Evolutionary conservation across 768 basidiomycete genomes (phyloP), one percentile per base, ranked within the genome.

Genomic region (Chalciporus sphaerocephalus): DNA sequence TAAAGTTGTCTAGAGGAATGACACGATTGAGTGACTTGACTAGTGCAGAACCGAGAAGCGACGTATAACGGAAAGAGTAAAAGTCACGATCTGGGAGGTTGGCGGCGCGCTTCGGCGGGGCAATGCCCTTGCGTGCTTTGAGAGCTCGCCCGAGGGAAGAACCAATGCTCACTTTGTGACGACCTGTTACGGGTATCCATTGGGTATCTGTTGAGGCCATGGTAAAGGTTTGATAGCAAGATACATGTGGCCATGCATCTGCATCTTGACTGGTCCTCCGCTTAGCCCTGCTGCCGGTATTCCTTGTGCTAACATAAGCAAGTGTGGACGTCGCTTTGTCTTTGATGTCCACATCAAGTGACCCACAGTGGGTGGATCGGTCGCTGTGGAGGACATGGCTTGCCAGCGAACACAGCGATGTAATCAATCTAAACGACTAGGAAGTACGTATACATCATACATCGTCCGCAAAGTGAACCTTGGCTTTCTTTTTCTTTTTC

Each of bases 21-120:
- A 40, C 38, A 17, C 1, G 2, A 22, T 36, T 42, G 41, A 42
- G 34, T 6, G 13, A 11, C 15, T 42, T 24, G 24, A 13, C 21
- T 24, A 20, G 33, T 15, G 21, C 27, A 38, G 7, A 18, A 41
- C 38, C 20, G 25, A 28, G 48, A 34, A 41, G 32, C 44, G 20
- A 74, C 83, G 52, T 51, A 88, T 87, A 90, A 53, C 84, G 74
- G 56, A 90, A 78, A n/a, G 84, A 80, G 60, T 83, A 86, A 64
- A 87, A 86, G 53, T 87, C 83, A 42, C 77, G 73, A 58, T 81
- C 79, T 21, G 82, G 80, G 44, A 79, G 67, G 45, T 72, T 72
- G 8, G 42, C 58, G 28, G 54, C 60, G 16, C 61, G 72, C 62
- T 61, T 74, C 66, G 50, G 67, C 37, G 54, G 70, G 6, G 74